Conservation (phyloP, 352 stramenopile genomes). For the Globisporangium spiculum region DNA sequence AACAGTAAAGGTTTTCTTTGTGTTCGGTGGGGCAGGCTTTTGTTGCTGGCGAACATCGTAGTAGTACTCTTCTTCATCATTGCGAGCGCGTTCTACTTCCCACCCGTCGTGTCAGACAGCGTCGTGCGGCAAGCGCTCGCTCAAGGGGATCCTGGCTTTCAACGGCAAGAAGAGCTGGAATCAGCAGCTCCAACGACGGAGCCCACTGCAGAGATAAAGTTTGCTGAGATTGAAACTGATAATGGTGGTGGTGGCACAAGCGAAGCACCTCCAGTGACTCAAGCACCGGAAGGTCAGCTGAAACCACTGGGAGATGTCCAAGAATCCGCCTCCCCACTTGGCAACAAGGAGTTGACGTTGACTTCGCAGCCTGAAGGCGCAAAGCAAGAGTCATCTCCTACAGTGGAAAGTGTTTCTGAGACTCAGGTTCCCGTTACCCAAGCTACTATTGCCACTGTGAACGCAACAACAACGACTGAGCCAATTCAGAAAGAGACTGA, state of each 20-base stretch:
- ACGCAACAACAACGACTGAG: neutral
- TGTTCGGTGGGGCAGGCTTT: slow-evolving; percentile 26
- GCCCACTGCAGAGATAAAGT: neutral
- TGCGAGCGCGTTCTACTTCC: slow-evolving; percentile 47
- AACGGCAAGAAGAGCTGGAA: neutral
- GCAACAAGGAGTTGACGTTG: neutral
- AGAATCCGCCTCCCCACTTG: neutral
- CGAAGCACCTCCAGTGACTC: neutral
- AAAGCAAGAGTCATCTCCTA: neutral
- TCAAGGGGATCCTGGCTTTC: slow-evolving; percentile 25
- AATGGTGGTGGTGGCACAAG: neutral
- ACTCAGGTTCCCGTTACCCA: neutral
- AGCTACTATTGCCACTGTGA: neutral
- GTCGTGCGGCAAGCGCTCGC: slow-evolving; percentile 38
- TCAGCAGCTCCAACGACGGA: neutral
- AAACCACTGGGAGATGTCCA: neutral
- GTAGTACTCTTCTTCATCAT: slow-evolving; percentile 55
- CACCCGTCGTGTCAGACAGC: slow-evolving; percentile 26
- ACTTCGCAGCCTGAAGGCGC: neutral
- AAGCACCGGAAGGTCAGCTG: neutral
- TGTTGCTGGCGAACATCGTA: slow-evolving; percentile 47
- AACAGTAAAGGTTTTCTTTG: neutral
- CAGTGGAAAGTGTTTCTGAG: neutral
- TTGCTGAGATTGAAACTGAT: neutral
- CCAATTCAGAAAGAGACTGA: neutral